A percentile compares a stretch with the other conserved stretches of the same genome.
phyloP scores from a whole-genome alignment of 2,329 filamentous ascomycete genomes.

The Coniella vitis region DNA sequence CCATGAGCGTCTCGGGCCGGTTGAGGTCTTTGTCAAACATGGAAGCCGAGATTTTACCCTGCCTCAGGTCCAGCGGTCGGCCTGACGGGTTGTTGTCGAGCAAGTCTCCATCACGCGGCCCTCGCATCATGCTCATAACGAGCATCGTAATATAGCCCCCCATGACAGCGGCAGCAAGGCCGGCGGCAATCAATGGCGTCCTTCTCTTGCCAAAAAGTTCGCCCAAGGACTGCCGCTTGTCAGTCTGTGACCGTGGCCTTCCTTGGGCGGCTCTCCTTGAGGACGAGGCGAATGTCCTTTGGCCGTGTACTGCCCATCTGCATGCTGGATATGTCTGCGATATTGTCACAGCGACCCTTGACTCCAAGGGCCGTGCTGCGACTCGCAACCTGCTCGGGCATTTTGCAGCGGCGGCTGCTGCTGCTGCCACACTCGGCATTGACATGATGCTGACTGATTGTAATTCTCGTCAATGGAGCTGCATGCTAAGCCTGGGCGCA shows the following conservation, averaged over 20 bases:
- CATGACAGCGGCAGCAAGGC: slow-evolving; percentile 37
- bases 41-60: slow-evolving; percentile 35
- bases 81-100: slow-evolving; percentile 37
- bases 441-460: no score
- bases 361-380: background rate
- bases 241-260: background rate
- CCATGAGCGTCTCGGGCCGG: slow-evolving; percentile 49
- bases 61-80: slow-evolving; percentile 39
- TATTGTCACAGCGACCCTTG: background rate
- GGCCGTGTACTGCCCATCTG: background rate
- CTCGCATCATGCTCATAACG: slow-evolving; percentile 28
- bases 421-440: background rate
- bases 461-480: no score
- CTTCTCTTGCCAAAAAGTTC: slow-evolving; percentile 29
- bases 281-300: background rate
- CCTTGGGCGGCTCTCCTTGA: background rate
- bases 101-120: slow-evolving; percentile 18
- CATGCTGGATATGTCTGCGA: background rate
- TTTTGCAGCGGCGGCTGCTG: background rate
- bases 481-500: no score
- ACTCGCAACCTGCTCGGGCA: background rate
- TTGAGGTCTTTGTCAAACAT: slow-evolving; percentile 55
- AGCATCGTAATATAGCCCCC: slow-evolving; percentile 41
- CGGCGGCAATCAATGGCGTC: slow-evolving; percentile 40
- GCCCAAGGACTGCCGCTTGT: slow-evolving; percentile 13